Evolutionary conservation across 2,329 filamentous ascomycete species (phyloP), one percentile per base, ranked within the genome.

Genomic region (Fusarium irregulare): DNA sequence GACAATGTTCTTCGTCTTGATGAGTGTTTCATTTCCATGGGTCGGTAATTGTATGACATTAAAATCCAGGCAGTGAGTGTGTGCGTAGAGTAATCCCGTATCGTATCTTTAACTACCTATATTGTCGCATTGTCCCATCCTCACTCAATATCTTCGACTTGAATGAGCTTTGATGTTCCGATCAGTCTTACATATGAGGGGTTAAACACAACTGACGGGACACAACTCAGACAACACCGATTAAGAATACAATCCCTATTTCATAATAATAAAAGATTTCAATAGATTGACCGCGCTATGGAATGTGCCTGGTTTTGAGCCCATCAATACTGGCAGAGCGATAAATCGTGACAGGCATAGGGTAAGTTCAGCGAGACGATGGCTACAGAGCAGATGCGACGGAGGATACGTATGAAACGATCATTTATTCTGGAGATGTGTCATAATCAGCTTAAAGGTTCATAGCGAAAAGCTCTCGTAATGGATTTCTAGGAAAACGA

Each of bases 241-340:
- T n/a, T 4, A 3, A 1, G 18, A 11, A 11, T 0, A n/a, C 3
- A 0, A 7, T 10, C 1, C 3, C 18, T n/a, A 10, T 7, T 37
- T 37, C 18, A 4, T n/a, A 3, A 3, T n/a, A 18, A 5, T n/a
- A n/a, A 12, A n/a, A 3, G 5, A 1, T 37, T 18, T 37, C 34
- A 3, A n/a, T n/a, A 37, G 11, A n/a, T 11, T 7, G 11, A 10
- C 11, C 10, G 34, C 11, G 6, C 16, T 37, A 12, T 7, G 18
- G 34, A 12, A 4, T 37, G 34, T 3, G 18, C 34, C 10, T 12
- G 18, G n/a, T n/a, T 3, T 37, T 37, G 10, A 37, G 34, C 11
- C 6, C 10, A n/a, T 37, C 10, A 18, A 18, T 34, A 34, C 32
- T 27, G 3, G 25, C 25, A 10, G 25, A 25, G 8, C 25, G 25